Percentiles rank a stretch among this genome's conserved stretches.
These are phyloP conservation scores for Metarhizium anisopliae DNA, from an alignment of 2,329 filamentous ascomycete genomes.

Conservation along the genomic window DNA sequence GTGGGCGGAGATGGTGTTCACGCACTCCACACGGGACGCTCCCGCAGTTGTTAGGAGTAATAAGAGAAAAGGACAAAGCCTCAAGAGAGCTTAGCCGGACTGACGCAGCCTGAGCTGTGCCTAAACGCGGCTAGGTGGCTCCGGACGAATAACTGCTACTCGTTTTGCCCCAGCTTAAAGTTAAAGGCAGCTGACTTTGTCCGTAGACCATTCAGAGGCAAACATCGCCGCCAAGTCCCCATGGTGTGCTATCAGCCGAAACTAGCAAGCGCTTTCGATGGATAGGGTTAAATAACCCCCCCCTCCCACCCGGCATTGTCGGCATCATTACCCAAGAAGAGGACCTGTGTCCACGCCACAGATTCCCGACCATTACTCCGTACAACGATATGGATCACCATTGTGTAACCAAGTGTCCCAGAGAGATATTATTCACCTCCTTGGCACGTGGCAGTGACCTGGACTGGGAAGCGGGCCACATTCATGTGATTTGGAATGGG, in stretches of 20 bases:
- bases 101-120: no score
- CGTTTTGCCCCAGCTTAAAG: neutral
- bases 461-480: neutral
- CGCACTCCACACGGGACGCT: neutral
- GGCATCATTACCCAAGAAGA: neutral
- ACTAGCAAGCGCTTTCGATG: neutral
- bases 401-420: neutral
- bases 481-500: neutral
- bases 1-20: neutral
- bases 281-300: neutral
- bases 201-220: neutral
- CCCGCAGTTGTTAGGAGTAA: neutral
- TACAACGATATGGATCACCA: neutral
- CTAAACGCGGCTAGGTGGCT: no score
- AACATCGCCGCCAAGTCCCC: neutral
- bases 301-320: neutral
- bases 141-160: no score
- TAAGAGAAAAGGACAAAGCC: no score
- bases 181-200: neutral
- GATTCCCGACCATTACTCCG: neutral
- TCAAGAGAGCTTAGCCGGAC: no score
- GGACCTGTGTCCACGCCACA: neutral
- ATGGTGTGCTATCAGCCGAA: neutral
- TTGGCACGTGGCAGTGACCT: neutral
- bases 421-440: neutral